phyloP scores from a whole-genome alignment of 1,284 basidiomycete species.

The Naganishia albida region DNA sequence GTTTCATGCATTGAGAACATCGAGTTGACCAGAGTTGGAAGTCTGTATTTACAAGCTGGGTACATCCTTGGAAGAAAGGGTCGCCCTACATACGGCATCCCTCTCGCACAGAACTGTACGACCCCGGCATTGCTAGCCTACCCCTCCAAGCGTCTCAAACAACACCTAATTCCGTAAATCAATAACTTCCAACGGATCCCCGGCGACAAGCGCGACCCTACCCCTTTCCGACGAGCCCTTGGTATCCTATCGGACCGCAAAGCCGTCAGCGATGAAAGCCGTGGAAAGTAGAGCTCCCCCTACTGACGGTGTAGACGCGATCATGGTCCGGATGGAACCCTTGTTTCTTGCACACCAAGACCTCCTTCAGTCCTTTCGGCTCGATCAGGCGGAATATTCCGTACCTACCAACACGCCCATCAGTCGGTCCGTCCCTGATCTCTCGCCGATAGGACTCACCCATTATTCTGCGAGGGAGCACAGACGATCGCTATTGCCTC shows the following conservation, averaged over 20 bases:
- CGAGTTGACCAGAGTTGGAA: not conserved
- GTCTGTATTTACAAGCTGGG: too few relatives aligned
- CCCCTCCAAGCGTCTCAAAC: too few relatives aligned
- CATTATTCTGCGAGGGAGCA: slow-evolving; percentile 73
- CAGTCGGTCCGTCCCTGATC: too few relatives aligned
- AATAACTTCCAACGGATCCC: slow-evolving; percentile 7
- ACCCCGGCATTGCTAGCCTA: too few relatives aligned
- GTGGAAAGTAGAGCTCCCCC: not conserved
- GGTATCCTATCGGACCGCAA: not conserved
- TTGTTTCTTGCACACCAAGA: slow-evolving; percentile 65
- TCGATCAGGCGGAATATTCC: slow-evolving; percentile 84
- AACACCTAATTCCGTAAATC: too few relatives aligned
- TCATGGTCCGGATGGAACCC: slow-evolving; percentile 70
- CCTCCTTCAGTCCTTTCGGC: slow-evolving; percentile 72
- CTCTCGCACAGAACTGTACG: too few relatives aligned
- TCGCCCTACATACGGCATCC: too few relatives aligned
- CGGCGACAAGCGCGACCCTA: slow-evolving; percentile 13
- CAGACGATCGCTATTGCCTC: slow-evolving; percentile 91
- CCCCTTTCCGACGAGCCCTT: slow-evolving; percentile 21
- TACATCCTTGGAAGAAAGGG: too few relatives aligned
- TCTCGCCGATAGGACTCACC: slow-evolving; percentile 57
- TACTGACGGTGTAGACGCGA: slow-evolving; percentile 23
- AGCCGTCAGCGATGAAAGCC: not conserved
- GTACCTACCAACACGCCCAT: slow-evolving; percentile 59
- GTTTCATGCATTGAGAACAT: too few relatives aligned